phyloP scores from a whole-genome alignment of 768 basidiomycete species.

The Nidularia sp. region DNA sequence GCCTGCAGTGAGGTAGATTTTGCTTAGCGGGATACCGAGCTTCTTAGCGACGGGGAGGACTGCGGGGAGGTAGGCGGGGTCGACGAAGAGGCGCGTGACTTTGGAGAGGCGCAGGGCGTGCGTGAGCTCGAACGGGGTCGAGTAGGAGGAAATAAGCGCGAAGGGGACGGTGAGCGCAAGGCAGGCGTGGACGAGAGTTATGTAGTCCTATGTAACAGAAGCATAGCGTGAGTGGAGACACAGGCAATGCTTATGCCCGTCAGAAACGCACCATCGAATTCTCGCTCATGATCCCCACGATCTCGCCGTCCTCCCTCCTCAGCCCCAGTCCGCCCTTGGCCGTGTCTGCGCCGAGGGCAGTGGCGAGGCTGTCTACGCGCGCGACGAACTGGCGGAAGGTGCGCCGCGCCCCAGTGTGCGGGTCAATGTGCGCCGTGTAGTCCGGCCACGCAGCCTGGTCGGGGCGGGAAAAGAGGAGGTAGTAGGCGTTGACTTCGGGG shows the following conservation, averaged over 20 bases:
- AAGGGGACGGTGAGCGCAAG: constrained; percentile 25
- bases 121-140: constrained; percentile 31
- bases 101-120: constrained; percentile 27
- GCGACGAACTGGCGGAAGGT: constrained; percentile 46
- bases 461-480: constrained; percentile 49
- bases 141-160: constrained; percentile 30
- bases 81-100: constrained; percentile 28
- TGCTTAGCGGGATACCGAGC: constrained; percentile 30
- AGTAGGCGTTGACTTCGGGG: constrained; percentile 50
- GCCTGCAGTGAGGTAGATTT: constrained; percentile 50
- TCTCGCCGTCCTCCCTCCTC: constrained; percentile 39
- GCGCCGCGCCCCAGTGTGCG: constrained; percentile 40
- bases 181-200: constrained; percentile 25
- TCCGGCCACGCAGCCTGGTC: constrained; percentile 56
- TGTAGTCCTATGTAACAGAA: constrained; percentile 22
- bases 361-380: constrained; percentile 49
- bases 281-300: constrained; percentile 67
- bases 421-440: constrained; percentile 53
- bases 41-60: constrained; percentile 26
- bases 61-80: constrained; percentile 21
- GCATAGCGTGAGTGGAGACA: not conserved
- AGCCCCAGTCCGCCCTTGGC: constrained; percentile 56
- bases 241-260: not conserved
- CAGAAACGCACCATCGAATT: constrained; percentile 55
- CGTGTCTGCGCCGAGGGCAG: constrained; percentile 45